Conservation (phyloP, 75 land plant species). For the Isoetes taiwanensis region DNA sequence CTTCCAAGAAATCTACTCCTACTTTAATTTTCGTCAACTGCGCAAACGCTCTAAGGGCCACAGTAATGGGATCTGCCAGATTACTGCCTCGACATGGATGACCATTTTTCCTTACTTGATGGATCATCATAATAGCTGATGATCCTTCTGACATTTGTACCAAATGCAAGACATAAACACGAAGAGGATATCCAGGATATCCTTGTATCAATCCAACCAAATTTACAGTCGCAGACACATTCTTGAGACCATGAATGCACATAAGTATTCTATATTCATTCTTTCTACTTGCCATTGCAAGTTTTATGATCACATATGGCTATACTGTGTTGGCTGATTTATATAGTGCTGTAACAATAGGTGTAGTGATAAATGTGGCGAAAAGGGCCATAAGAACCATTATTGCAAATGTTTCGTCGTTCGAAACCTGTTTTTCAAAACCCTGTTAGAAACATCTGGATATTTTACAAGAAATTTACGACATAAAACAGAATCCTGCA, state of each 20-base stretch:
- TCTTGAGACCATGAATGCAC: background rate
- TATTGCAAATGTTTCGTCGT: conserved; percentile 4
- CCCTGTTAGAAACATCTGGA: too few species aligned
- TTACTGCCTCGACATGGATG: background rate
- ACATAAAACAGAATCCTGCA: too few species aligned
- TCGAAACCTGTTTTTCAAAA: background rate
- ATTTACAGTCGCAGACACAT: background rate
- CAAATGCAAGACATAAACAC: background rate
- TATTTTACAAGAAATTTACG: too few species aligned
- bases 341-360: background rate
- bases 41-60: background rate
- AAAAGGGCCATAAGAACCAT: conserved; percentile 3
- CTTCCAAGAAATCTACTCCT: too few species aligned
- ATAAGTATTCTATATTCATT: background rate
- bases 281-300: background rate
- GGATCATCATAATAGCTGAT: background rate
- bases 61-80: background rate
- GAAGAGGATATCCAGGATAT: background rate
- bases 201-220: background rate
- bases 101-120: background rate
- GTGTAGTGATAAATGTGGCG: background rate
- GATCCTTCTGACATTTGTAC: background rate
- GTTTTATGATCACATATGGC: background rate
- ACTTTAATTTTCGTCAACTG: background rate
- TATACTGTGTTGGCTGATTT: background rate